Evolutionary conservation across 1,284 basidiomycete species (phyloP).

Genomic region (Fistulinella cinereoalba): DNA sequence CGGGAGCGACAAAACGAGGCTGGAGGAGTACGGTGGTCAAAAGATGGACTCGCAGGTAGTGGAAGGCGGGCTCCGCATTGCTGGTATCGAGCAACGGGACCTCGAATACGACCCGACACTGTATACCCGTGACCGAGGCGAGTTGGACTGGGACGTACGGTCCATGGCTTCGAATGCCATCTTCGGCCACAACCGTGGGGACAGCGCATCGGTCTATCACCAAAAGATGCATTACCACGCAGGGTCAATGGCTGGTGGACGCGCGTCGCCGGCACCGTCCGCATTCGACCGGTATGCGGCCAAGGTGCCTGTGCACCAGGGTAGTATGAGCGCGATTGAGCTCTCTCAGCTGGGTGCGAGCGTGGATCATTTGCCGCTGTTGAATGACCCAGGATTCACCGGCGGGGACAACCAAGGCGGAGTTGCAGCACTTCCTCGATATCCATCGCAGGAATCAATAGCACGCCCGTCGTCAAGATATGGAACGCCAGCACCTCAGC

Average conservation of each 20-base stretch:
- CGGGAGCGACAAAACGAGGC: constrained; percentile 55
- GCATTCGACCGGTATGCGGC: constrained; percentile 57
- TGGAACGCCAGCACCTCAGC: constrained; percentile 17
- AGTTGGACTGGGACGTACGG: constrained; percentile 75
- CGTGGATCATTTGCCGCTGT: constrained; percentile 53
- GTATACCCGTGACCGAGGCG: constrained; percentile 75
- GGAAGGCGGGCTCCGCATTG: constrained; percentile 74
- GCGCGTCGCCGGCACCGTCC: constrained; percentile 44
- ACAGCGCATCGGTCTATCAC: constrained; percentile 40
- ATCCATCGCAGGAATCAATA: constrained; percentile 22
- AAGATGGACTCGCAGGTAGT: constrained; percentile 68
- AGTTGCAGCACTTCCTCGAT: constrained; percentile 19
- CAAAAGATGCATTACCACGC: constrained; percentile 45
- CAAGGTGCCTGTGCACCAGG: constrained; percentile 35
- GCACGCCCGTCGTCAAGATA: constrained; percentile 33
- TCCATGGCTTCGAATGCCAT: constrained; percentile 63
- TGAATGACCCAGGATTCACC: constrained; percentile 36
- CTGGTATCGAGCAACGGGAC: constrained; percentile 70
- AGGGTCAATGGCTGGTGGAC: constrained; percentile 34
- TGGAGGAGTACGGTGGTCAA: constrained; percentile 74
- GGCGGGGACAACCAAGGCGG: constrained; percentile 29
- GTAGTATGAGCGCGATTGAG: constrained; percentile 48
- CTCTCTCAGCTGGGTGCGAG: constrained; percentile 51
- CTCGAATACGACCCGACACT: constrained; percentile 73
- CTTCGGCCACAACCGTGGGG: constrained; percentile 40